Percentiles rank a stretch among this genome's conserved stretches.
Evolutionary conservation across 108 stramenopile genomes (phyloP).

Genomic region (Chaetoceros muelleri): DNA sequence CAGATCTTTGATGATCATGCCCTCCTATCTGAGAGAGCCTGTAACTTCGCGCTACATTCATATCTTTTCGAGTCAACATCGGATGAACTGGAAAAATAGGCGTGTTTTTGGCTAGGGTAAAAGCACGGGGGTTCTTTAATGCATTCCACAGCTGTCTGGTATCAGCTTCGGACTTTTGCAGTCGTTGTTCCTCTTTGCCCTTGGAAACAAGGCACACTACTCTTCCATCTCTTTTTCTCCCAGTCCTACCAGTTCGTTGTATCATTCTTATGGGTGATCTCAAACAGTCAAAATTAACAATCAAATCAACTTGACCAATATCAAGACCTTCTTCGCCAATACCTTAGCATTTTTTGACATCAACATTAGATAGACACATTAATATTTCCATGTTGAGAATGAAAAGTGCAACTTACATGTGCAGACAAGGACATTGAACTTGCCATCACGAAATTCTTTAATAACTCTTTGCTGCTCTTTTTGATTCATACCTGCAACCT

Average conservation of each 20-base stretch:
- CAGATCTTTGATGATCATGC: slow-evolving; percentile 22
- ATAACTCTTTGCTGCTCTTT: slow-evolving; percentile 74
- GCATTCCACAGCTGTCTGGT: slow-evolving; percentile 48
- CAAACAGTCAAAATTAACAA: slow-evolving; percentile 83
- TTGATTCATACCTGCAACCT: slow-evolving; percentile 70
- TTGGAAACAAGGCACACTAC: slow-evolving; percentile 70
- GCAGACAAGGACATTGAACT: slow-evolving; percentile 87
- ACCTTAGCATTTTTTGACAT: not conserved
- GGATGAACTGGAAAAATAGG: slow-evolving; percentile 51
- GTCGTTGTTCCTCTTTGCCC: slow-evolving; percentile 56
- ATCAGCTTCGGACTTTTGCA: slow-evolving; percentile 14
- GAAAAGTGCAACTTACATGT: slow-evolving; percentile 62
- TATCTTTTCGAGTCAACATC: slow-evolving; percentile 16
- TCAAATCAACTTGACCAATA: slow-evolving; percentile 94
- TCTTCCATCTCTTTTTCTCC: slow-evolving; percentile 79
- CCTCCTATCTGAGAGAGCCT: slow-evolving; percentile 50
- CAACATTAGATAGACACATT: not conserved
- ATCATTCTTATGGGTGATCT: slow-evolving; percentile 81
- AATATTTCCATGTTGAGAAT: not conserved
- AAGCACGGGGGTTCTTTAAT: slow-evolving; percentile 37
- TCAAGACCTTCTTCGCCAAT: slow-evolving; percentile 94
- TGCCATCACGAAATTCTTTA: slow-evolving; percentile 56
- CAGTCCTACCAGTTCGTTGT: slow-evolving; percentile 87
- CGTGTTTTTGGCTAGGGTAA: slow-evolving; percentile 25
- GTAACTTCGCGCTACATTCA: slow-evolving; percentile 21